These are phyloP conservation scores for Pythium brachiatum DNA, from an alignment of 352 stramenopile genomes.

Conservation along the genomic window DNA sequence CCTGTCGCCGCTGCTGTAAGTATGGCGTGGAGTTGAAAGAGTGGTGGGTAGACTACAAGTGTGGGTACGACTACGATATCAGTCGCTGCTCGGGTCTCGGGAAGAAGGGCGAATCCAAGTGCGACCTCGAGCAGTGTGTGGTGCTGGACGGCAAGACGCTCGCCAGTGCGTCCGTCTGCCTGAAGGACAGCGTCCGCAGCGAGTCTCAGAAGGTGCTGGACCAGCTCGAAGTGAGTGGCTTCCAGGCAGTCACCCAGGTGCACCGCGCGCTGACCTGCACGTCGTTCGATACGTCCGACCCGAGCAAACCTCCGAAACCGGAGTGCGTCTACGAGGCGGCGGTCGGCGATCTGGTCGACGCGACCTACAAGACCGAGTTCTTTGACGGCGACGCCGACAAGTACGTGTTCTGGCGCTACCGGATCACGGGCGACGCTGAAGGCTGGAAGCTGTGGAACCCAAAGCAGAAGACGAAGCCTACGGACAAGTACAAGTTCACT, in stretches of 20 bases:
- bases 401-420: slow-evolving; percentile 71
- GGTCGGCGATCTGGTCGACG: slow-evolving; percentile 40
- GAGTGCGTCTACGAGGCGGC: slow-evolving; percentile 37
- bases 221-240: slow-evolving; percentile 34
- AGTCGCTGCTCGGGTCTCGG: too few relatives aligned
- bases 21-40: slow-evolving; percentile 49
- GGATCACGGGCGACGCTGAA: slow-evolving; percentile 31
- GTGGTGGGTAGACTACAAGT: slow-evolving; percentile 67
- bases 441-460: slow-evolving; percentile 48
- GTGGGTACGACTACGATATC: slow-evolving; percentile 37
- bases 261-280: slow-evolving; percentile 56
- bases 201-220: slow-evolving; percentile 40
- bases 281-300: not conserved
- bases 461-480: slow-evolving; percentile 15
- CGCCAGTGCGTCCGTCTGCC: slow-evolving; percentile 28
- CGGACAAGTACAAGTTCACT: slow-evolving; percentile 33
- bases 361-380: slow-evolving; percentile 26
- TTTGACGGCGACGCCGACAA: not conserved
- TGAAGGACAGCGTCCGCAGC: slow-evolving; percentile 27
- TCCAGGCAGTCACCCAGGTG: slow-evolving; percentile 57
- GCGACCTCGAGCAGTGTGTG: slow-evolving; percentile 52
- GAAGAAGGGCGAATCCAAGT: slow-evolving; percentile 36
- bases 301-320: slow-evolving; percentile 19
- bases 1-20: slow-evolving; percentile 51
- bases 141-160: slow-evolving; percentile 50